These are phyloP conservation scores for Colletotrichum filicis DNA, from an alignment of 2,329 filamentous ascomycete species.

Conservation along the genomic window DNA sequence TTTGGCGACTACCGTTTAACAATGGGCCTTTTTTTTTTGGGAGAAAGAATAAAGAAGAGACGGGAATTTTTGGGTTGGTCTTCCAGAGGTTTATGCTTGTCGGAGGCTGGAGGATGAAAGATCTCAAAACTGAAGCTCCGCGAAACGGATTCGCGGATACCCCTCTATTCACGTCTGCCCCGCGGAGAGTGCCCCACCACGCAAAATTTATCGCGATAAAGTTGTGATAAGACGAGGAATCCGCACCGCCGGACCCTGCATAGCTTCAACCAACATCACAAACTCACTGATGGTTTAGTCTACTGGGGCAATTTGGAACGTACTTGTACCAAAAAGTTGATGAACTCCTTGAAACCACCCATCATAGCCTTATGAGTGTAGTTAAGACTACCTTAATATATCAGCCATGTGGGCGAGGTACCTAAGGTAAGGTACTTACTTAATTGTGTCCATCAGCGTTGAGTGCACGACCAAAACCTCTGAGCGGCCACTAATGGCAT, in stretches of 20 bases:
- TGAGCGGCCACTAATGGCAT: neutral
- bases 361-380: too few species aligned
- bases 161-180: constrained; percentile 27
- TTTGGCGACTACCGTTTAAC: constrained; percentile 20
- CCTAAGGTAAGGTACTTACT: too few species aligned
- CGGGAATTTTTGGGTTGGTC: neutral
- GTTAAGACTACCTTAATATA: too few species aligned
- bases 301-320: neutral
- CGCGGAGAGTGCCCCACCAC: constrained; percentile 29
- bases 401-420: too few species aligned
- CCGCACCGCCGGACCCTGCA: neutral
- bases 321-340: neutral
- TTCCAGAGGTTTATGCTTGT: constrained; percentile 21
- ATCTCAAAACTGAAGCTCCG: neutral
- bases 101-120: constrained; percentile 23
- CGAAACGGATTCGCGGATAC: constrained; percentile 9
- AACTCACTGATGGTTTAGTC: neutral
- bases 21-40: too few species aligned
- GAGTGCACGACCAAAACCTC: neutral
- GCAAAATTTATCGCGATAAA: neutral
- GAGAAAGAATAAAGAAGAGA: neutral
- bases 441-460: neutral
- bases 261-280: neutral
- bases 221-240: neutral
- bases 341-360: neutral